These are phyloP conservation scores for Eragrostis tef DNA, from an alignment of 202 grass and related monocot species.

Conservation along the genomic window DNA sequence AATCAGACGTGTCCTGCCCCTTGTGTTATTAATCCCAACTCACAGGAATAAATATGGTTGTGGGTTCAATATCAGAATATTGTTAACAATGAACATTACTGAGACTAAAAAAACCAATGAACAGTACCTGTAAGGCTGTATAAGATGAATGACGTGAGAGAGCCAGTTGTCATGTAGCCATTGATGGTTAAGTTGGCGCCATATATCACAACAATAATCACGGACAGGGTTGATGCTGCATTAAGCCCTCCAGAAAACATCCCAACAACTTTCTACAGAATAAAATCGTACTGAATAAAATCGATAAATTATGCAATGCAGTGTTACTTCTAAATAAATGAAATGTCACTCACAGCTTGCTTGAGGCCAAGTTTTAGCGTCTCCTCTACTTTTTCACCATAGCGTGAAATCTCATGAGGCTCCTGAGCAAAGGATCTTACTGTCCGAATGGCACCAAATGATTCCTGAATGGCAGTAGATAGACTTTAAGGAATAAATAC, in stretches of 20 bases:
- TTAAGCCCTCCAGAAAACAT: slow-evolving; percentile 95
- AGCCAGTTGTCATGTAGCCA: slow-evolving; percentile 94
- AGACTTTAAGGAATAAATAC: slow-evolving; percentile 44
- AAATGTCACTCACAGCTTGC: slow-evolving; percentile 78
- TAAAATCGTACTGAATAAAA: slow-evolving; percentile 30
- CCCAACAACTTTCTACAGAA: slow-evolving; percentile 86
- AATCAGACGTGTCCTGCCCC: background rate
- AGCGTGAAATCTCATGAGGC: slow-evolving; percentile 74
- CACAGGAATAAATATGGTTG: background rate
- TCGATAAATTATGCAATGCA: slow-evolving; percentile 20
- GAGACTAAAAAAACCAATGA: too few relatives aligned
- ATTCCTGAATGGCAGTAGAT: slow-evolving; percentile 72
- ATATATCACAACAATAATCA: slow-evolving; percentile 88
- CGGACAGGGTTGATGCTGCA: slow-evolving; percentile 89
- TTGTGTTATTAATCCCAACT: slow-evolving; percentile 5
- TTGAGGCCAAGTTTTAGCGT: slow-evolving; percentile 94
- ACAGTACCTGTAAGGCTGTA: slow-evolving; percentile 85
- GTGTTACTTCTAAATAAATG: slow-evolving; percentile 26
- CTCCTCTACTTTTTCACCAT: slow-evolving; percentile 91
- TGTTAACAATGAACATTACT: too few relatives aligned
- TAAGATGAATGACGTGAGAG: slow-evolving; percentile 96
- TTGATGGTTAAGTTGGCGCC: slow-evolving; percentile 96
- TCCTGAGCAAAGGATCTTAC: slow-evolving; percentile 98
- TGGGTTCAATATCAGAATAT: too few relatives aligned
- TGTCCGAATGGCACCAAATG: slow-evolving; percentile 96